Evolutionary conservation across 805 yeast genomes (phyloP), one percentile per base, ranked within the genome.

Genomic region (Candida morakotiae): DNA sequence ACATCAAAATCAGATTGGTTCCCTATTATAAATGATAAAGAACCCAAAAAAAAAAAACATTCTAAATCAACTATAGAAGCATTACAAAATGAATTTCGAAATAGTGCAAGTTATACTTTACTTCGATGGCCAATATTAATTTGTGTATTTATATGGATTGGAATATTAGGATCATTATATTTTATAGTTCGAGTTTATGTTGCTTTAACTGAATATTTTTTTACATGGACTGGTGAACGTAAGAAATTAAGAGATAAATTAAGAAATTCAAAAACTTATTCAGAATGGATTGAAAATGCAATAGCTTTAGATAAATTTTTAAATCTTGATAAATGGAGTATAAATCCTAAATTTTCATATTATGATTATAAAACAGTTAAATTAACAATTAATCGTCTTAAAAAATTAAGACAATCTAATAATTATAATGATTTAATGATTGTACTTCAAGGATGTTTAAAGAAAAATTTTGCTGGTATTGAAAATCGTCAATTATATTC

Each of bases 401-500:
- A 55, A 27, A 44, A 46, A 2, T 52, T 70, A 24, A 56, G 75
- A 18, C 44, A 45, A 15, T 48, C 53, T 3, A 52, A 58, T 2
- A 47, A 60, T 11, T 63, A 56, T 21, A 73, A 72, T 14, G 79
- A 76, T 33, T 52, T 83, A 22, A 64, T 77, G 61, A 55, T 73
- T 9, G 59, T 79, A 6, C 57, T 85, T 23, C 87, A 81, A 45
- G 78, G 78, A 3, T 83, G 89, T 47, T 56, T 84, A 18, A 81
- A 81, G 51, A 69, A 77, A 35, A 84, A 85, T 51, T 85, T 83
- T 61, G 88, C 87, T 3, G 93, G 93, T 2, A 79, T 79, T 3
- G 91, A 83, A 53, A 82, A 83, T 49, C 74, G 85, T 23, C 69
- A 74, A 39, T 62, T 84, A 18, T 85, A 83, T 50, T 78, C 87